Base-by-base conservation (phyloP, 208 protist species). In the Phytomonas sp. region DNA sequence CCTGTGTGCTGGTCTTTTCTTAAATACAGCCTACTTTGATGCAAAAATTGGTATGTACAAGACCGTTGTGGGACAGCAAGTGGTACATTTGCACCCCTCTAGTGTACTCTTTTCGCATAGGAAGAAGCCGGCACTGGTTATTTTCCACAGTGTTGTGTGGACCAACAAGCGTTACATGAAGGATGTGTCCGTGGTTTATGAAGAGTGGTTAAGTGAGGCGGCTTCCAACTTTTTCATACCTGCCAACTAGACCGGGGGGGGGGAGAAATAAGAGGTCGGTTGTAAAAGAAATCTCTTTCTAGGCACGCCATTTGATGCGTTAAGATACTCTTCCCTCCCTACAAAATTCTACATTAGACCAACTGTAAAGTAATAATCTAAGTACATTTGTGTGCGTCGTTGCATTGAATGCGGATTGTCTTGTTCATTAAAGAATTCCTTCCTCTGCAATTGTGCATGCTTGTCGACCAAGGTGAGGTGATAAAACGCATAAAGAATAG, bases 161-260 rank as follows among this genome's bases (percentile, higher is more conserved):
- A 97, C 92, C 8, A 95, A 85, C 26, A 94, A 93, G 73, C 80
- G 83, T 36, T 97, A 94, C 79, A 95, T 97, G 87, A 93, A 94
- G 69, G 88, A 95, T 68, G 82, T 97, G 5, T 88, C 88, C 0
- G 87, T 94, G 20, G 82, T 97, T 37, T 82, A 92, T 20, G 89
- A 97, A 74, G 86, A 95, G 43, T 95, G 89, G 92, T 79, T 97
- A 51, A 79, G 79, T 60, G 89, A 94, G 28, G 88, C 90, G 11
- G 82, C 88, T 7, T 83, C 87, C 11, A 78, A 76, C 0, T 92
- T 93, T 70, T 72, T 92, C 20, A 53, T 60, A 4, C 51, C 82
- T 0, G 76, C 86, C 37, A 67, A 79, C 20, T 95, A 79, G 65
- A 26, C n/a, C 15, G 65, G 40, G 11, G 40, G 7, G 40, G 9